Evolutionary conservation across 257 asterid species (phyloP).

Genomic region (Capsicum rhomboideum): DNA sequence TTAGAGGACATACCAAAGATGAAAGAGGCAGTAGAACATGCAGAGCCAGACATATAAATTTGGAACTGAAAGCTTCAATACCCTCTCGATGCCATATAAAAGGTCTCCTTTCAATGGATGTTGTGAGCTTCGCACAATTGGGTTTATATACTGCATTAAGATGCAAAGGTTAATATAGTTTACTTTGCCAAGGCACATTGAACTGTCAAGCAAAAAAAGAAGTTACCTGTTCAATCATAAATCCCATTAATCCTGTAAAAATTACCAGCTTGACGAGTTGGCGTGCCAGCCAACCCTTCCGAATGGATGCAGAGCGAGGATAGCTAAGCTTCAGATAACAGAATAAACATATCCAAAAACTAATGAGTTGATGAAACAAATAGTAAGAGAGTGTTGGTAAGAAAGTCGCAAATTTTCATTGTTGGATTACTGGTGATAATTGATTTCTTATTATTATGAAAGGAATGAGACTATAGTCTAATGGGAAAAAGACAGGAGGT

Average conservation of each 20-base stretch:
- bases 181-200: neutral
- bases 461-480: neutral
- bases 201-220: slow-evolving; percentile 3
- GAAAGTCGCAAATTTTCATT: neutral
- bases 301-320: slow-evolving; percentile 76
- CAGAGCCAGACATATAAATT: slow-evolving; percentile 98
- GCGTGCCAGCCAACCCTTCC: slow-evolving; percentile 94
- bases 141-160: slow-evolving; percentile 84
- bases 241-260: slow-evolving; percentile 91
- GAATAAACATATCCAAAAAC: neutral
- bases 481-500: neutral
- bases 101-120: slow-evolving; percentile 92
- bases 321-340: slow-evolving; percentile 66
- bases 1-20: slow-evolving; percentile 72
- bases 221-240: slow-evolving; percentile 83
- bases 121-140: slow-evolving; percentile 83
- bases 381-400: neutral
- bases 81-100: slow-evolving; percentile 83
- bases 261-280: slow-evolving; percentile 77
- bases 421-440: neutral
- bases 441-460: neutral
- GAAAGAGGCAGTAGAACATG: slow-evolving; percentile 95
- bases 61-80: slow-evolving; percentile 96
- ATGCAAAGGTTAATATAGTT: slow-evolving; percentile 7
- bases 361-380: neutral